Percentiles rank a stretch among this genome's conserved stretches.
phyloP scores from a whole-genome alignment of 2,329 filamentous ascomycete genomes.

The Drechslerella coelobrocha region DNA sequence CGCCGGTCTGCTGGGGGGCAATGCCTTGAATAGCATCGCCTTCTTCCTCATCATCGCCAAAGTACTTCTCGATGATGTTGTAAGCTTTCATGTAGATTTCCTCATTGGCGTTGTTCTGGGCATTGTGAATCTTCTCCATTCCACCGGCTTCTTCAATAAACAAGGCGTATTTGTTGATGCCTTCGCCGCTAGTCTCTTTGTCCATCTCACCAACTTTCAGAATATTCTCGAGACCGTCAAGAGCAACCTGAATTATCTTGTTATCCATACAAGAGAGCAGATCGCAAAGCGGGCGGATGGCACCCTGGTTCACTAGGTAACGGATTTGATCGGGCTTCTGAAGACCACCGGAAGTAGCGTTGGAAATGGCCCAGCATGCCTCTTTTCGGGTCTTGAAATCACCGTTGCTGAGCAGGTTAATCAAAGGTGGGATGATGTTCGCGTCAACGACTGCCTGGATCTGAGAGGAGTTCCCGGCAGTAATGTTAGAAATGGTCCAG shows the following conservation, averaged over 20 bases:
- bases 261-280: conserved; percentile 96
- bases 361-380: conserved; percentile 99
- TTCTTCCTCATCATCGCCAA: conserved; percentile 93
- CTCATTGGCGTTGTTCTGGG: conserved; percentile 99
- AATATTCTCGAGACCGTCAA: conserved; percentile 98
- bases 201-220: conserved; percentile 99
- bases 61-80: conserved; percentile 99
- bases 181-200: conserved; percentile 82
- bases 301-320: conserved; percentile 89
- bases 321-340: conserved; percentile 99
- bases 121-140: conserved; percentile 99
- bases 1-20: conserved; percentile 73
- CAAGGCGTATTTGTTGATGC: conserved; percentile 93
- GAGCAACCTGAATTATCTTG: conserved; percentile 99
- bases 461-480: conserved; percentile 94
- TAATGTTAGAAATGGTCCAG: conserved; percentile 99
- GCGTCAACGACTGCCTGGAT: conserved; percentile 97
- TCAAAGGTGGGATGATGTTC: conserved; percentile 93
- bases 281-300: conserved; percentile 96
- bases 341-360: conserved; percentile 93
- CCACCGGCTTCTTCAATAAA: conserved; percentile 98
- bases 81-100: conserved; percentile 99
- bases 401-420: conserved; percentile 93
- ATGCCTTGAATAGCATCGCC: conserved; percentile 79
- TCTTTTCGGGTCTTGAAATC: conserved; percentile 99